Conservation (phyloP, 148 eudicot species). For the Amaranthus hypochondriacus region DNA sequence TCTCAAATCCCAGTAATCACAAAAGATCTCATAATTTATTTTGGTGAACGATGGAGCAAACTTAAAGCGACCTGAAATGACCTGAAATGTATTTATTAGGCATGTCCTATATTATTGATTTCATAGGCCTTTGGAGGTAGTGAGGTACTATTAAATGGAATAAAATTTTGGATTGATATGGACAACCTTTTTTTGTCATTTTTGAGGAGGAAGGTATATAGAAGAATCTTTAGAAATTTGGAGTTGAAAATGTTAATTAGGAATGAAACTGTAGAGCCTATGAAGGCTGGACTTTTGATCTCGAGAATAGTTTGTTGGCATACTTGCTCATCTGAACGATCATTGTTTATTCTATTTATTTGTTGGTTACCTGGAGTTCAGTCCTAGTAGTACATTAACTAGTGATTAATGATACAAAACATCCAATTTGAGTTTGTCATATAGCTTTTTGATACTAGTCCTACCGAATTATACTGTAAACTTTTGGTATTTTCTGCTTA, state of each 20-base stretch:
- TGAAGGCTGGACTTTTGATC: slow-evolving; percentile 1
- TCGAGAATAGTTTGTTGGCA: background rate
- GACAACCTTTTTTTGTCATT: slow-evolving; percentile 11
- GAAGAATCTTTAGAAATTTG: slow-evolving; percentile 13
- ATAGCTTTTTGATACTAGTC: background rate
- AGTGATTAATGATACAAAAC: background rate
- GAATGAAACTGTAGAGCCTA: background rate
- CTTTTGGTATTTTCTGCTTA: background rate
- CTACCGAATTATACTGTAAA: background rate
- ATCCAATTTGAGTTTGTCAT: background rate
- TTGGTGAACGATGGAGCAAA: too few relatives aligned
- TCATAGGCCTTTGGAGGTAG: background rate
- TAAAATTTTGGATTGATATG: background rate
- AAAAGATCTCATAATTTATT: too few relatives aligned
- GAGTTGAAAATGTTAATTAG: background rate
- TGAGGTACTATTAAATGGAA: background rate
- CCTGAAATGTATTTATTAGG: background rate
- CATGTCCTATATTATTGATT: background rate
- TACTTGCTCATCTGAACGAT: slow-evolving; percentile 8
- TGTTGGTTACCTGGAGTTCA: background rate
- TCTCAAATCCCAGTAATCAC: too few relatives aligned
- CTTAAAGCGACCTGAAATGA: too few relatives aligned
- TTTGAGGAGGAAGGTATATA: slow-evolving; percentile 6
- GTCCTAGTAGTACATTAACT: background rate
- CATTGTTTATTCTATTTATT: background rate